phyloP scores from a whole-genome alignment of 306 rosid genomes.

The Gynostemma pentaphyllum region DNA sequence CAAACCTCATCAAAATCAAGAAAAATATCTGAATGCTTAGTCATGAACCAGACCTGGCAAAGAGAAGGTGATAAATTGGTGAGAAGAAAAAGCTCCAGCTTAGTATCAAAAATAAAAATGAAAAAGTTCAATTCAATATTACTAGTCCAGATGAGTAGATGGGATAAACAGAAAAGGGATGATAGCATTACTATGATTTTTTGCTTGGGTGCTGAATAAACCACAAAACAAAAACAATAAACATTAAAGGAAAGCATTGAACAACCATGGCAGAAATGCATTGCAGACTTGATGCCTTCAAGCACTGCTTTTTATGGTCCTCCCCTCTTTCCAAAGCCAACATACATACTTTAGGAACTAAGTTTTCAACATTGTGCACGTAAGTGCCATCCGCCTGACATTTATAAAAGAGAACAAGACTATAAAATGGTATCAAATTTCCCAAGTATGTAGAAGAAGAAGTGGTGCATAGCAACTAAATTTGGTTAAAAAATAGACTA shows the following conservation, averaged over 20 bases:
- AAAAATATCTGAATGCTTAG: constrained; percentile 67
- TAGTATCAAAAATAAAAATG: not conserved
- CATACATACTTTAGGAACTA: constrained; percentile 61
- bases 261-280: constrained; percentile 95
- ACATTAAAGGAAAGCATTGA: not conserved
- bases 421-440: not conserved
- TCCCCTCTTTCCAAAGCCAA: constrained; percentile 55
- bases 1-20: constrained; percentile 77
- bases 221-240: not conserved
- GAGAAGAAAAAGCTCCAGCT: not conserved
- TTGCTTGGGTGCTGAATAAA: constrained; percentile 7
- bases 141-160: not conserved
- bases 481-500: too few species aligned
- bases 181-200: not conserved
- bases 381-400: constrained; percentile 79
- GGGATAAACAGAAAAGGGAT: not conserved
- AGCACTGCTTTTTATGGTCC: constrained; percentile 33
- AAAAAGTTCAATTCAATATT: not conserved
- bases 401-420: not conserved
- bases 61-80: constrained; percentile 9
- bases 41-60: constrained; percentile 85
- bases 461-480: too few species aligned
- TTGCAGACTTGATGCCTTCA: constrained; percentile 92
- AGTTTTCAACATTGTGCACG: constrained; percentile 61
- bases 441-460: not conserved